phyloP scores from a whole-genome alignment of 2,329 filamentous ascomycete species.

The Aaosphaeria arxii region DNA sequence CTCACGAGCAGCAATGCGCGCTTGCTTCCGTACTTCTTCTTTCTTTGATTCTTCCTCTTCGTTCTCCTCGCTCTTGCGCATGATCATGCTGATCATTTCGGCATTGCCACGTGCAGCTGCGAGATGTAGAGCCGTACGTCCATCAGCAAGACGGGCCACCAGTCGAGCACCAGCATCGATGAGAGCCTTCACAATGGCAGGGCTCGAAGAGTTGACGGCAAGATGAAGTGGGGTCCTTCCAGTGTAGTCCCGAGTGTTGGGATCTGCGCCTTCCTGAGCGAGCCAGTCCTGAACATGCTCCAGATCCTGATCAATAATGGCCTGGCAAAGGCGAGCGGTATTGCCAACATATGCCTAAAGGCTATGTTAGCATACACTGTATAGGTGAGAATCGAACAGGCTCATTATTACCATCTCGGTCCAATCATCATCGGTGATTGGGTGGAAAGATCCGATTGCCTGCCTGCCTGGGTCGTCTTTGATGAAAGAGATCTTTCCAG shows the following conservation, averaged over 20 bases:
- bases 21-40: conserved; percentile 46
- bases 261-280: conserved; percentile 64
- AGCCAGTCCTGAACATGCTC: conserved; percentile 70
- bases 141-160: conserved; percentile 72
- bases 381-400: no score
- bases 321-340: conserved; percentile 72
- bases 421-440: conserved; percentile 79
- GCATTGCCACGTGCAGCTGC: conserved; percentile 67
- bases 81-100: conserved; percentile 68
- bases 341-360: conserved; percentile 70
- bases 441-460: conserved; percentile 70
- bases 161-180: conserved; percentile 71
- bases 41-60: conserved; percentile 65
- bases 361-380: no score
- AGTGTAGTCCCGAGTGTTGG: conserved; percentile 71
- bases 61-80: conserved; percentile 72
- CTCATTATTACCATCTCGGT: conserved; percentile 63
- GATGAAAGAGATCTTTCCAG: conserved; percentile 69
- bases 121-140: conserved; percentile 77
- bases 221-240: conserved; percentile 78
- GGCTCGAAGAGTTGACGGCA: conserved; percentile 65
- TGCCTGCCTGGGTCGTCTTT: conserved; percentile 81
- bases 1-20: conserved; percentile 15
- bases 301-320: conserved; percentile 71
- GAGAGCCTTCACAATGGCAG: conserved; percentile 67